A percentile compares a stretch with the other conserved stretches of the same genome.
phyloP scores from a whole-genome alignment of 2,329 filamentous ascomycete species.

The Penicillium sp. region DNA sequence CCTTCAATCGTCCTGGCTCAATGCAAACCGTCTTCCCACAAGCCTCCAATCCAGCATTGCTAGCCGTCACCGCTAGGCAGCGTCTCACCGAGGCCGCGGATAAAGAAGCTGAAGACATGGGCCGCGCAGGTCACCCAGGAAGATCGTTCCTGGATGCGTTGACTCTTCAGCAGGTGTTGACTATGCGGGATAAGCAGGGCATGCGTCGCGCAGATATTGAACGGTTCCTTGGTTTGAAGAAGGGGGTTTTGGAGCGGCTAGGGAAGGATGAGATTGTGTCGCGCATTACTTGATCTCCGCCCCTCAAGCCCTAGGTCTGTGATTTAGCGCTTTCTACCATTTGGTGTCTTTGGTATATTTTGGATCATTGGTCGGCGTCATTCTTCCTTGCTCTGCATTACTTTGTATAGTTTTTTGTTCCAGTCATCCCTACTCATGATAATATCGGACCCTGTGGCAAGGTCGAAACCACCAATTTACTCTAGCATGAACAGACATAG shows the following conservation, averaged over 20 bases:
- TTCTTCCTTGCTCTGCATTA: not conserved
- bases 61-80: conserved; percentile 53
- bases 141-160: conserved; percentile 51
- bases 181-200: conserved; percentile 48
- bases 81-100: conserved; percentile 54
- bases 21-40: conserved; percentile 39
- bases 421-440: conserved; percentile 6
- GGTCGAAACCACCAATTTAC: not conserved
- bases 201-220: conserved; percentile 43
- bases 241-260: conserved; percentile 44
- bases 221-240: conserved; percentile 44
- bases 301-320: not conserved
- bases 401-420: not conserved
- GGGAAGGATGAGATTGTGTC: conserved; percentile 38
- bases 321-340: not conserved
- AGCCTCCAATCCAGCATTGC: conserved; percentile 54
- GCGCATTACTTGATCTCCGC: conserved; percentile 13
- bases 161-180: conserved; percentile 50
- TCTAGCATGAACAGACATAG: not conserved
- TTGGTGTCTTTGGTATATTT: not conserved
- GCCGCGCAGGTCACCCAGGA: conserved; percentile 40
- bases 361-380: not conserved
- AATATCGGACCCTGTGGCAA: not conserved
- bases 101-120: conserved; percentile 52
- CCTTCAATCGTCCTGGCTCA: conserved; percentile 41